Evolutionary conservation across 176 grass and related monocot species (phyloP).

Genomic region (Oryza glaberrima): DNA sequence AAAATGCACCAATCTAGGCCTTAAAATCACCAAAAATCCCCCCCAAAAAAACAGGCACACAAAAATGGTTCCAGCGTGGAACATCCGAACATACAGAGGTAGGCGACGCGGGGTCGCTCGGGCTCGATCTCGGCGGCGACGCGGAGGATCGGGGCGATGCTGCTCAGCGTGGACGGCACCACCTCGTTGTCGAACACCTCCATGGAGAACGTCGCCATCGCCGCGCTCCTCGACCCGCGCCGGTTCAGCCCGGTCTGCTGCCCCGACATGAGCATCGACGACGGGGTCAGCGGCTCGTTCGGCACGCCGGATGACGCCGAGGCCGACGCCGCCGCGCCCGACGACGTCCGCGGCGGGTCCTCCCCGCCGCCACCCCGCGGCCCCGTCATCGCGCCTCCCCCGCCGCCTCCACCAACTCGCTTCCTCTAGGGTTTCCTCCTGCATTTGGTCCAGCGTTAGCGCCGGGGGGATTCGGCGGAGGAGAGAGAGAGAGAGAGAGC

Average conservation of each 20-base stretch:
- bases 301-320: not conserved
- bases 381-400: conserved; percentile 38
- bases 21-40: not conserved
- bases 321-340: not conserved
- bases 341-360: conserved; percentile 20
- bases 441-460: conserved; percentile 40
- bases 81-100: conserved; percentile 63
- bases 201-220: conserved; percentile 85
- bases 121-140: conserved; percentile 83
- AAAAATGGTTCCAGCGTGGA: not conserved
- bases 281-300: conserved; percentile 25
- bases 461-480: not conserved
- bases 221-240: conserved; percentile 67
- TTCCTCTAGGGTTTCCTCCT: conserved; percentile 26
- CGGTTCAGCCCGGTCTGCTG: conserved; percentile 55
- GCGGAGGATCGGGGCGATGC: conserved; percentile 90
- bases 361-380: conserved; percentile 41
- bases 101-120: conserved; percentile 87
- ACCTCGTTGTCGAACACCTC: conserved; percentile 98
- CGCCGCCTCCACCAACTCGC: conserved; percentile 6
- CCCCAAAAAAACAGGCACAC: not conserved
- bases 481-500: not conserved
- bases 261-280: conserved; percentile 34
- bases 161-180: conserved; percentile 76
- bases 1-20: conserved; percentile 21